phyloP scores from a whole-genome alignment of 768 basidiomycete genomes.

The Crepidotus variabilis region DNA sequence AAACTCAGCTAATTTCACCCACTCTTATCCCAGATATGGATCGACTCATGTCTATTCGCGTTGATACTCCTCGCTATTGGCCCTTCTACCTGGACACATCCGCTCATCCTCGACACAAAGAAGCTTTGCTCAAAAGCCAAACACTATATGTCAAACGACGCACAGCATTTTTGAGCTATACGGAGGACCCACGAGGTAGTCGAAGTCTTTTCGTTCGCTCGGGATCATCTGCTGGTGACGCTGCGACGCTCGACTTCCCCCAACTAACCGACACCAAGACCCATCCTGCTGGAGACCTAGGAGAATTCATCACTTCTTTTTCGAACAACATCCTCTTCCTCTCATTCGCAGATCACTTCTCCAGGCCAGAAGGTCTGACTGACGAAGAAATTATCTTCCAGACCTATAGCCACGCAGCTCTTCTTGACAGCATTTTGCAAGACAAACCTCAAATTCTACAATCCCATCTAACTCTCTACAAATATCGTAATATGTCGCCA shows the following conservation, averaged over 20 bases:
- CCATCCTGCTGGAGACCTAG: constrained; percentile 70
- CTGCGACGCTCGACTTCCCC: constrained; percentile 84
- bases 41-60: constrained; percentile 73
- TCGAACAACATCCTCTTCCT: constrained; percentile 79
- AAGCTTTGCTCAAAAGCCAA: constrained; percentile 67
- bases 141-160: constrained; percentile 91
- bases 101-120: constrained; percentile 61
- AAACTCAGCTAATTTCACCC: constrained; percentile 83
- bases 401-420: constrained; percentile 68
- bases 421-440: constrained; percentile 86
- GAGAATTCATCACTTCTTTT: constrained; percentile 84
- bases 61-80: constrained; percentile 96
- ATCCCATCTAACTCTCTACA: constrained; percentile 69
- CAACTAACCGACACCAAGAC: constrained; percentile 62
- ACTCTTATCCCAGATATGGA: constrained; percentile 90
- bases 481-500: constrained; percentile 59
- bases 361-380: constrained; percentile 52
- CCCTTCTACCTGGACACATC: constrained; percentile 82
- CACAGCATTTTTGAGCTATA: constrained; percentile 90
- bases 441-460: constrained; percentile 83
- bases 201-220: constrained; percentile 88
- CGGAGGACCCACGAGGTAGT: constrained; percentile 91
- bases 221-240: constrained; percentile 79
- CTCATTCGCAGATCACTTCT: constrained; percentile 78
- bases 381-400: constrained; percentile 60